phyloP scores from a whole-genome alignment of 495 filamentous ascomycete species.

The Chlorociboria aeruginascens region DNA sequence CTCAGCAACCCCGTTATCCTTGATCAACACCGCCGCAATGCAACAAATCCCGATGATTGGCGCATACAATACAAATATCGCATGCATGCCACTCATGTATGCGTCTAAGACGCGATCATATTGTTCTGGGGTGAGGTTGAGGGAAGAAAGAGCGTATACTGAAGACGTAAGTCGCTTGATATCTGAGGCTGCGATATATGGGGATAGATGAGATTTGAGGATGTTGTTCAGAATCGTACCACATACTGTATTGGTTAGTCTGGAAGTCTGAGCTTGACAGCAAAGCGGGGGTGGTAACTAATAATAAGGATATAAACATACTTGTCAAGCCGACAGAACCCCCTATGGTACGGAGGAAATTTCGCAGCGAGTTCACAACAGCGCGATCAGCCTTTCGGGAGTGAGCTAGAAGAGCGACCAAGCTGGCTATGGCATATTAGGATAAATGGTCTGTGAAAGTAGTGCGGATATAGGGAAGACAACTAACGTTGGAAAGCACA shows the following conservation, averaged over 20 bases:
- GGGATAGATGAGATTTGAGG: neutral
- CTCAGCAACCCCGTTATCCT: no score
- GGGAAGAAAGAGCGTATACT: no score
- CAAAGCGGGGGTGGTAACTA: neutral
- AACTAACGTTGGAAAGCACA: constrained; percentile 28
- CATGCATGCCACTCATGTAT: no score
- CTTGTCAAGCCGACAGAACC: neutral
- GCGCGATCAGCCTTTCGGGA: neutral
- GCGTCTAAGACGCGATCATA: no score
- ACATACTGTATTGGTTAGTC: no score
- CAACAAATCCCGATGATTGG: no score
- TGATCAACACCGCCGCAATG: no score
- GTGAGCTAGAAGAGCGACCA: neutral
- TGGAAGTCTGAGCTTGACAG: neutral
- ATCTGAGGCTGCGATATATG: neutral
- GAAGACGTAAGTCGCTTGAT: neutral
- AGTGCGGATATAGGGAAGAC: neutral
- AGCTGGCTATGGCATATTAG: no score
- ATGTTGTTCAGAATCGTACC: neutral
- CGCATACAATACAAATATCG: no score
- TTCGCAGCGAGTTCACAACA: neutral
- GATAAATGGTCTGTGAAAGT: neutral
- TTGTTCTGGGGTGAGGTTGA: no score
- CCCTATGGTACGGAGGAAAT: neutral
- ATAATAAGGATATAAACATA: neutral